Conservation (phyloP, 768 basidiomycete species). For the Mrakia gelida region DNA sequence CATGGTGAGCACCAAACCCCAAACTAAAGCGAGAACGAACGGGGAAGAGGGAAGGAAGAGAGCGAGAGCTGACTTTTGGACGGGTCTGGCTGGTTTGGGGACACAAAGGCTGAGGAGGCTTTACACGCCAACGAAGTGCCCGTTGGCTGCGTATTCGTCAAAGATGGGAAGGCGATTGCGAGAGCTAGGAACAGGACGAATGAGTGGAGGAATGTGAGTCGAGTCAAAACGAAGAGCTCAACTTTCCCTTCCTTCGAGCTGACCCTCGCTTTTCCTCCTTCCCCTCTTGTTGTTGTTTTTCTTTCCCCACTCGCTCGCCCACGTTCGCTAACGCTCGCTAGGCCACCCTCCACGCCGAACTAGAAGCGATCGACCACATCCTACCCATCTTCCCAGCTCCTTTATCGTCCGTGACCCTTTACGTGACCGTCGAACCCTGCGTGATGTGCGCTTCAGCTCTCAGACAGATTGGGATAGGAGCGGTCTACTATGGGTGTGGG, state of each 20-base stretch:
- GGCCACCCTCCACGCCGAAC: constrained; percentile 96
- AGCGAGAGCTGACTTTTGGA: constrained; percentile 16
- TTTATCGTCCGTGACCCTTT: constrained; percentile 73
- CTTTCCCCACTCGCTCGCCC: constrained; percentile 1
- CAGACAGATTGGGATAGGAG: constrained; percentile 82
- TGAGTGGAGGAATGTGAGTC: constrained; percentile 76
- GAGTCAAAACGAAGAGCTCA: constrained; percentile 1
- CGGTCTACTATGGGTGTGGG: constrained; percentile 86
- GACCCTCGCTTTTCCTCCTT: neutral
- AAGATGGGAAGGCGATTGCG: constrained; percentile 70
- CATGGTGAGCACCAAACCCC: constrained; percentile 61
- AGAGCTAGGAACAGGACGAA: constrained; percentile 89
- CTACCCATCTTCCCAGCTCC: constrained; percentile 63
- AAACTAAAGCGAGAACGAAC: neutral
- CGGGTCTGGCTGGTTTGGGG: neutral
- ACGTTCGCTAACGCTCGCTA: too few relatives aligned
- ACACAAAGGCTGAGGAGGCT: constrained; percentile 60
- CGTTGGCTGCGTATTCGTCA: constrained; percentile 92
- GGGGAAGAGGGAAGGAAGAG: neutral
- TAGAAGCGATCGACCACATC: constrained; percentile 90
- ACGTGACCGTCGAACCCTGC: constrained; percentile 98
- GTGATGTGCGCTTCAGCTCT: constrained; percentile 98
- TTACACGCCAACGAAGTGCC: constrained; percentile 81
- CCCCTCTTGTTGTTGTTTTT: neutral
- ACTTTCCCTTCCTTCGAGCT: neutral